phyloP scores from a whole-genome alignment of 2,329 filamentous ascomycete genomes.

The Hypomyces perniciosus region DNA sequence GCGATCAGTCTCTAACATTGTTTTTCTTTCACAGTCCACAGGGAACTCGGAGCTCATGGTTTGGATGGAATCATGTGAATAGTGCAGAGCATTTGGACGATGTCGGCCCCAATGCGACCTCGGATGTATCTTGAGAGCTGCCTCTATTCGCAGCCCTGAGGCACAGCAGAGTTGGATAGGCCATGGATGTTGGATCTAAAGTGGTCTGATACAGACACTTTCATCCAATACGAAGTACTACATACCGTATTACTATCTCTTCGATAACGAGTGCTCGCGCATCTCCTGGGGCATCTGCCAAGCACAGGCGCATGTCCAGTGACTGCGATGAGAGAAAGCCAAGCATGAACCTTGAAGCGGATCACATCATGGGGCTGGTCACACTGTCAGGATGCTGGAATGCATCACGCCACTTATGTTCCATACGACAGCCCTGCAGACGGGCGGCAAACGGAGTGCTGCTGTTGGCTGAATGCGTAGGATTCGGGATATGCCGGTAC shows the following conservation, averaged over 20 bases:
- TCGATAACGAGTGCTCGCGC: too few species aligned
- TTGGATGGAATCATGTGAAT: constrained; percentile 23
- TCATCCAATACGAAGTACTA: too few species aligned
- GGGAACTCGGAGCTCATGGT: constrained; percentile 18
- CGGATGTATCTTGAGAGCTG: neutral
- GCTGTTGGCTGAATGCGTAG: constrained; percentile 6
- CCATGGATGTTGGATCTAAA: neutral
- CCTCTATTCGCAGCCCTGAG: too few species aligned
- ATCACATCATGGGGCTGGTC: neutral
- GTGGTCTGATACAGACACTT: too few species aligned
- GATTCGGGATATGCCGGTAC: neutral
- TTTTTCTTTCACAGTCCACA: constrained; percentile 5
- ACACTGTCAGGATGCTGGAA: neutral
- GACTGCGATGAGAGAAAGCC: too few species aligned
- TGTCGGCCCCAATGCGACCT: constrained; percentile 16
- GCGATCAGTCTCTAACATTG: constrained; percentile 2
- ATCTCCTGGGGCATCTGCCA: too few species aligned
- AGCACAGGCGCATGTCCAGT: too few species aligned
- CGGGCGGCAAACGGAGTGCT: constrained; percentile 12
- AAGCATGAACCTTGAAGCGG: too few species aligned
- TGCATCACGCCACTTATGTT: neutral
- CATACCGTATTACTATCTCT: too few species aligned
- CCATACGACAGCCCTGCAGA: neutral
- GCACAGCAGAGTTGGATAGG: neutral
- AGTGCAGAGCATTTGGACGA: constrained; percentile 13